Evolutionary conservation across 192 early-diverging fungal species (phyloP).

Genomic region (Entrophospora sp.): DNA sequence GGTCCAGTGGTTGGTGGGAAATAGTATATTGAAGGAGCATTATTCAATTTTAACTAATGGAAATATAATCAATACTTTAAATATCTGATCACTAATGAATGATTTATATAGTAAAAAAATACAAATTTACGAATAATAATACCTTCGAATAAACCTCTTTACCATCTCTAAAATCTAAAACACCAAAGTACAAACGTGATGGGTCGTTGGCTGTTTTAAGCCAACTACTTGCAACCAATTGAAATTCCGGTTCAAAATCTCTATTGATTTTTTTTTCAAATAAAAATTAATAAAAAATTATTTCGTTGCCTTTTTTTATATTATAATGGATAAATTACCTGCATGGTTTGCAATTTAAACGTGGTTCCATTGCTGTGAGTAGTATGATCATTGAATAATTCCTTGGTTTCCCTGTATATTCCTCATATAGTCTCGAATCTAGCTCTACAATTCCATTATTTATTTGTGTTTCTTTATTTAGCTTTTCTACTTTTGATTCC

Average conservation of each 20-base stretch:
- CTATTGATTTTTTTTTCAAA: slow-evolving; percentile 24
- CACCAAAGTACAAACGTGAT: slow-evolving; percentile 50
- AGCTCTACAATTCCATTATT: slow-evolving; percentile 43
- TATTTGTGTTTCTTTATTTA: slow-evolving; percentile 17
- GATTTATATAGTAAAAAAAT: neutral
- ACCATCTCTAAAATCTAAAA: slow-evolving; percentile 57
- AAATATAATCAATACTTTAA: neutral
- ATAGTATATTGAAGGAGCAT: slow-evolving; percentile 57
- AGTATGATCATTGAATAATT: slow-evolving; percentile 61
- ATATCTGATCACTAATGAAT: neutral
- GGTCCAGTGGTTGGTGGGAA: slow-evolving; percentile 58
- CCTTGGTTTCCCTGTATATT: slow-evolving; percentile 49
- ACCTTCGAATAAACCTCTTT: slow-evolving; percentile 58
- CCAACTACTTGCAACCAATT: slow-evolving; percentile 49
- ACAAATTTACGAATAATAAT: neutral
- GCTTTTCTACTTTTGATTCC: slow-evolving; percentile 19
- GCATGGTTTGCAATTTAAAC: slow-evolving; percentile 66
- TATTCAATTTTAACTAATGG: slow-evolving; percentile 39
- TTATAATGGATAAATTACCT: slow-evolving; percentile 33
- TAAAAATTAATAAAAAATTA: neutral
- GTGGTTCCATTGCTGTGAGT: slow-evolving; percentile 53
- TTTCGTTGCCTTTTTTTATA: neutral
- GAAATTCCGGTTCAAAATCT: slow-evolving; percentile 60
- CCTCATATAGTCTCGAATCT: slow-evolving; percentile 45
- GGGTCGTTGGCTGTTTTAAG: slow-evolving; percentile 25